Conservation (phyloP, 2,329 filamentous ascomycete genomes). For the Aspergillus luchuensis region DNA sequence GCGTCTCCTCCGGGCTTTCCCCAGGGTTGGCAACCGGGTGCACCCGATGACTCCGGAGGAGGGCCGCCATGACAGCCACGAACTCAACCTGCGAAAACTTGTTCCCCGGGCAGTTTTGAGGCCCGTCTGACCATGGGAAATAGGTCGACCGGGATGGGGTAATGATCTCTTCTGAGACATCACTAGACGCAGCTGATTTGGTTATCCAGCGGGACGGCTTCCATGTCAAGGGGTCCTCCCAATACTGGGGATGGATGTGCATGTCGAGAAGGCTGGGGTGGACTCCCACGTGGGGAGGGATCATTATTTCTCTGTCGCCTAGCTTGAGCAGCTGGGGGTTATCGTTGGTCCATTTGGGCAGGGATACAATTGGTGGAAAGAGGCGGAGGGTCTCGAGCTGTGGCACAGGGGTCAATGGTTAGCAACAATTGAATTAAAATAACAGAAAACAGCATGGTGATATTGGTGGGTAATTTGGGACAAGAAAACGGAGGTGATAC, state of each 20-base stretch:
- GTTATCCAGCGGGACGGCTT: conserved; percentile 6
- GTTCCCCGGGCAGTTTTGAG: conserved; percentile 7
- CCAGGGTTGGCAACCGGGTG: background rate
- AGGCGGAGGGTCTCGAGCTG: conserved; percentile 14
- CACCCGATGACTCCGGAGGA: conserved; percentile 3
- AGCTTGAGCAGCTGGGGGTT: background rate
- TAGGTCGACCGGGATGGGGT: background rate
- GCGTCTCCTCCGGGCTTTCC: background rate
- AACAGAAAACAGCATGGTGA: too few species aligned
- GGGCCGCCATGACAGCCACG: conserved; percentile 4
- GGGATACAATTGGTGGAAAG: conserved; percentile 3
- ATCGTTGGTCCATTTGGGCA: conserved; percentile 9
- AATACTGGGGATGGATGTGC: conserved; percentile 4
- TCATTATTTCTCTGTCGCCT: background rate
- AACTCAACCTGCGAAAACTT: conserved; percentile 13
- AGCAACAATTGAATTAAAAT: too few species aligned
- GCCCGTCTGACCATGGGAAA: conserved; percentile 10
- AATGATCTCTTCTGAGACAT: background rate
- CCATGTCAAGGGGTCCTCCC: conserved; percentile 6
- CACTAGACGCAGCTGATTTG: background rate
- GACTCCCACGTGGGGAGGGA: background rate
- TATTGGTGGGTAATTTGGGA: too few species aligned
- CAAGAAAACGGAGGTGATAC: background rate
- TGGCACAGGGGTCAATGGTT: background rate
- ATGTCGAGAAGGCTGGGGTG: background rate